Evolutionary conservation across 352 stramenopile species (phyloP).

Genomic region (Achlya hypogyna): DNA sequence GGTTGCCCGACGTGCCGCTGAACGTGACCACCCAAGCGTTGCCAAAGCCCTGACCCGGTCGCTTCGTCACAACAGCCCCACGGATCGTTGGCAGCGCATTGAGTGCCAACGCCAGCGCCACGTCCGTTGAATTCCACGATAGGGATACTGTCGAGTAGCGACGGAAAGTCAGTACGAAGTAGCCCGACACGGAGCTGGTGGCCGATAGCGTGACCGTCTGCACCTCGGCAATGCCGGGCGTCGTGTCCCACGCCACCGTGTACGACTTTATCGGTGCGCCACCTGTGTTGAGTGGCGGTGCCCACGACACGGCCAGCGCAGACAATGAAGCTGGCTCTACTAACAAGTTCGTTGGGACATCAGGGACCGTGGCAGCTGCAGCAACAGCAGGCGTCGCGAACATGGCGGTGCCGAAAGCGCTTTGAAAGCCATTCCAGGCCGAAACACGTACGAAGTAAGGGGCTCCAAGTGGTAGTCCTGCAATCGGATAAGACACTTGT

Average conservation of each 20-base stretch:
- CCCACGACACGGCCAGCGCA: constrained; percentile 41
- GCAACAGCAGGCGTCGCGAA: constrained; percentile 71
- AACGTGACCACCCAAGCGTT: constrained; percentile 69
- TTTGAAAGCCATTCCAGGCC: constrained; percentile 89
- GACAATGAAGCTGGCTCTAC: constrained; percentile 32
- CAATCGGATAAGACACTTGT: constrained; percentile 30
- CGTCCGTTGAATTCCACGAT: not conserved
- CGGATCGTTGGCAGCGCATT: constrained; percentile 7
- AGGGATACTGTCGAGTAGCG: constrained; percentile 7
- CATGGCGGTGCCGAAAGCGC: constrained; percentile 66
- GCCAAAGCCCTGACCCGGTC: constrained; percentile 29
- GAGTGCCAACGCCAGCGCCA: constrained; percentile 7
- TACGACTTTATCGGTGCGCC: constrained; percentile 38
- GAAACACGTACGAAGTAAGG: constrained; percentile 85
- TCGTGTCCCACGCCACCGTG: constrained; percentile 48
- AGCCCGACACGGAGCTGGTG: constrained; percentile 17
- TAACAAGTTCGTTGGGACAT: constrained; percentile 36
- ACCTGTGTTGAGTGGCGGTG: constrained; percentile 39
- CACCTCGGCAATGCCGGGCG: constrained; percentile 45
- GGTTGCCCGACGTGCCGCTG: constrained; percentile 39
- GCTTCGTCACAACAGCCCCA: not conserved
- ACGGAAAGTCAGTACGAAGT: constrained; percentile 29
- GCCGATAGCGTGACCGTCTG: constrained; percentile 40
- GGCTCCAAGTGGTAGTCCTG: constrained; percentile 28
- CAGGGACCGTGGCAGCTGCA: constrained; percentile 29